Evolutionary conservation across 176 grass and related monocot species (phyloP), one percentile per base, ranked within the genome.

Genomic region (Zizania latifolia): DNA sequence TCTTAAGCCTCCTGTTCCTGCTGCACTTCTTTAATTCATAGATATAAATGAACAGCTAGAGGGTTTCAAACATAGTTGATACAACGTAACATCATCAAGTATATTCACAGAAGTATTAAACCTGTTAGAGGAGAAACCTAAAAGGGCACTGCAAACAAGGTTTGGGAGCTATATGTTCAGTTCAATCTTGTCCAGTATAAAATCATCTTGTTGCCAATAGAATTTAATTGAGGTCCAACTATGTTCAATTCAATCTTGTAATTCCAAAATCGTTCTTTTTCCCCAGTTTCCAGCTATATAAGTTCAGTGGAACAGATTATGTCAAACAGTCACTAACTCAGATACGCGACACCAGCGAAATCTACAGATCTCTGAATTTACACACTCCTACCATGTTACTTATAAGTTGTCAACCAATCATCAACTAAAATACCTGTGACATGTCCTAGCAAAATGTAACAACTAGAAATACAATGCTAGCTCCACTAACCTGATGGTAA

Each of bases 401-500:
- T n/a, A n/a, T 40, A 14, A 29, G 57, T 40, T 62, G 12, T 7
- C 45, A 27, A 32, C 2, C 15, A 58, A 66, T 21, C 1, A 53
- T 66, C 60, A 38, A 45, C 15, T 24, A n/a, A 71, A 26, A n/a
- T 30, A 28, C 0, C 28, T 16, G 11, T 19, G 44, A 33, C 26
- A 15, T 63, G 13, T 11, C 35, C 14, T n/a, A 72, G 76, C 27
- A 60, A 31, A 72, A 76, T 10, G 40, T 10, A 38, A n/a, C 77
- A 76, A 27, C 75, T 5, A 64, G n/a, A 21, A 36, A 85, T 4
- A 74, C 46, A 39, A 82, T 87, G 70, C 71, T 81, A 61, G 50
- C 54, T 68, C 56, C 53, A n/a, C n/a, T n/a, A n/a, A n/a, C n/a
- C n/a, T n/a, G n/a, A n/a, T n/a, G n/a, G n/a, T n/a, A n/a, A n/a